These are phyloP conservation scores for Nitzschia sp. DNA, from an alignment of 108 stramenopile genomes.

Conservation along the genomic window DNA sequence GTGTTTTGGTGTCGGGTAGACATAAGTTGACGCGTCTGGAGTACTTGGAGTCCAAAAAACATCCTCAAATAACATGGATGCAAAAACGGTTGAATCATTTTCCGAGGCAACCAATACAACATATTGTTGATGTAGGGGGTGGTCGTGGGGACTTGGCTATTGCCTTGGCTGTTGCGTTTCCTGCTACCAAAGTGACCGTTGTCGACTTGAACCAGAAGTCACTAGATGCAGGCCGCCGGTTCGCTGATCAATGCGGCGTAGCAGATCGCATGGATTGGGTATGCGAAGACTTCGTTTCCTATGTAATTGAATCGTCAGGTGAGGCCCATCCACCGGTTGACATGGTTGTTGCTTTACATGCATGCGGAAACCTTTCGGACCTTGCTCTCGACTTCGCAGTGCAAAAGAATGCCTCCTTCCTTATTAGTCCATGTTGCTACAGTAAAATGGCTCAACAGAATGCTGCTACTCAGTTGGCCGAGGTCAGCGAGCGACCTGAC, in stretches of 20 bases:
- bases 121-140: slow-evolving; percentile 62
- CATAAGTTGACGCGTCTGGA: slow-evolving; percentile 44
- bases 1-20: slow-evolving; percentile 22
- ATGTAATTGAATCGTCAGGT: not conserved
- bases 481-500: slow-evolving; percentile 29
- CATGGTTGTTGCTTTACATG: slow-evolving; percentile 43
- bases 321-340: not conserved
- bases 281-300: slow-evolving; percentile 18
- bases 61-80: slow-evolving; percentile 51
- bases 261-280: slow-evolving; percentile 19
- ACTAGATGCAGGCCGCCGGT: slow-evolving; percentile 33
- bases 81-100: slow-evolving; percentile 28
- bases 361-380: slow-evolving; percentile 67
- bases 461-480: slow-evolving; percentile 11
- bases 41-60: slow-evolving; percentile 50
- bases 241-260: slow-evolving; percentile 12
- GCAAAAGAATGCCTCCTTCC: slow-evolving; percentile 20
- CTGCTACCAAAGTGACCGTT: slow-evolving; percentile 35
- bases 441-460: slow-evolving; percentile 20
- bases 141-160: slow-evolving; percentile 64
- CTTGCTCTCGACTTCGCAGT: slow-evolving; percentile 42
- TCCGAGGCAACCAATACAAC: slow-evolving; percentile 10
- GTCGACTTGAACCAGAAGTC: slow-evolving; percentile 57
- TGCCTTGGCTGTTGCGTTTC: slow-evolving; percentile 40
- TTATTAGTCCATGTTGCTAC: slow-evolving; percentile 49